Percentiles rank a stretch among this genome's conserved stretches.
Conservation (phyloP, 1,139 yeast species). For the Arxiozyma heterogenica region DNA sequence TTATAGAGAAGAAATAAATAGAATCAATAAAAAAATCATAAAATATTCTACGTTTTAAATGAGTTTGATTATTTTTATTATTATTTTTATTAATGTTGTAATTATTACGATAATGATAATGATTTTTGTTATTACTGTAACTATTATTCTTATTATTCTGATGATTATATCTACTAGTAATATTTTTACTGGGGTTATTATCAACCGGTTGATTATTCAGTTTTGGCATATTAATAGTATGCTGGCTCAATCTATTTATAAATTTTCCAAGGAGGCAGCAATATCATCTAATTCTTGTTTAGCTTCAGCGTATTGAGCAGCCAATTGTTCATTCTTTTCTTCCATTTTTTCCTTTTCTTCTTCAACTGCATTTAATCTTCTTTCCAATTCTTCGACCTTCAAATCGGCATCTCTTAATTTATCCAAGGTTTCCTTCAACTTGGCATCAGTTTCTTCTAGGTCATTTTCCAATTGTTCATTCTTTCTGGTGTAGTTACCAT, state of each 20-base stretch:
- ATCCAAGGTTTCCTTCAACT: conserved; percentile 87
- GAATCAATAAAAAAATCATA: neutral
- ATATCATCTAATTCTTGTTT: conserved; percentile 87
- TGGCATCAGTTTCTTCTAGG: conserved; percentile 84
- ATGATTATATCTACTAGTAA: neutral
- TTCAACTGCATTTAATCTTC: conserved; percentile 87
- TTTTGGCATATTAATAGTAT: neutral
- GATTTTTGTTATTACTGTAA: too few relatives aligned
- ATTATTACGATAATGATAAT: too few relatives aligned
- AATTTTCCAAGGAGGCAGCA: conserved; percentile 29
- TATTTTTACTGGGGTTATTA: neutral
- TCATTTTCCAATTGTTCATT: conserved; percentile 88
- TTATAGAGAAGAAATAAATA: too few relatives aligned
- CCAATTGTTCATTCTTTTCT: conserved; percentile 81
- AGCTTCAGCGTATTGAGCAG: conserved; percentile 70
- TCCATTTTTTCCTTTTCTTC: conserved; percentile 89
- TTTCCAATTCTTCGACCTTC: conserved; percentile 93
- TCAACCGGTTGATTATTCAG: neutral
- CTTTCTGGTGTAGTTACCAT: conserved; percentile 87
- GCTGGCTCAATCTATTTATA: conserved; percentile 9
- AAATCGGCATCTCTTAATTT: conserved; percentile 93
- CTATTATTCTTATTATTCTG: too few relatives aligned
- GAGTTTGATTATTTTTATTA: neutral
- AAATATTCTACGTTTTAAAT: too few relatives aligned
- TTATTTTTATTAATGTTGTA: too few relatives aligned